Base-by-base conservation (phyloP, 2,329 filamentous ascomycete genomes). In the Aspergillus sp. region DNA sequence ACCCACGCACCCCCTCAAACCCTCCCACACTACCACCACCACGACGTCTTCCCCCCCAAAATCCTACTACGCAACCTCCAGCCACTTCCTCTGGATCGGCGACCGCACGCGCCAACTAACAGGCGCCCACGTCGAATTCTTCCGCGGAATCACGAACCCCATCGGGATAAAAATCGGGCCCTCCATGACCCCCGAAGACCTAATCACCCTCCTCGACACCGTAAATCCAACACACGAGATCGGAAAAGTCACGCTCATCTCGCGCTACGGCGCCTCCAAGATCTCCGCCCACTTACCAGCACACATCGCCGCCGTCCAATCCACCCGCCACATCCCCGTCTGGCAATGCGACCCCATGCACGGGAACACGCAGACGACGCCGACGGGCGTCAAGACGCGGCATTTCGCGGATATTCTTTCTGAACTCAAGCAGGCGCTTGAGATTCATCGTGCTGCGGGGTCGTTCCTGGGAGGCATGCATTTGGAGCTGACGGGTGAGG, bases 301-400 rank as follows among this genome's bases (percentile, higher is more conserved):
- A 8, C 95, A 98, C 78, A 98, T 99, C 74, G 87, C 90, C 68
- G 92, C 92, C 43, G 94, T 99, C 28, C 90, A 95, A 76, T 84
- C 84, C 69, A 93, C 91, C 60, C 92, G 84, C 0, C 87, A 90
- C 72, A 71, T 84, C 23, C 92, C 96, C 4, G 92, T 97, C 69
- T 98, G 94, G 94, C 95, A 98, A 80, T 98, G 94, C 80, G 95
- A 99, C 79, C 95, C 95, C 23, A 99, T 99, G 95, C 95, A 99
- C 79, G 95, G 95, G 31, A 89, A 89, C 74, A 88, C 86, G 0
- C 82, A 84, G 52, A 82, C 83, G 52, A 94, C 91, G 0, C 84
- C 87, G 0, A 81, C 85, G 0, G 93, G 93, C 28, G 87, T 97
- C 80, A 99, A 99, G 83, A 99, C 95, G 1, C 87, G 95, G 17